Conservation (phyloP, 139 green algal species). For the Yamagishiella unicocca region DNA sequence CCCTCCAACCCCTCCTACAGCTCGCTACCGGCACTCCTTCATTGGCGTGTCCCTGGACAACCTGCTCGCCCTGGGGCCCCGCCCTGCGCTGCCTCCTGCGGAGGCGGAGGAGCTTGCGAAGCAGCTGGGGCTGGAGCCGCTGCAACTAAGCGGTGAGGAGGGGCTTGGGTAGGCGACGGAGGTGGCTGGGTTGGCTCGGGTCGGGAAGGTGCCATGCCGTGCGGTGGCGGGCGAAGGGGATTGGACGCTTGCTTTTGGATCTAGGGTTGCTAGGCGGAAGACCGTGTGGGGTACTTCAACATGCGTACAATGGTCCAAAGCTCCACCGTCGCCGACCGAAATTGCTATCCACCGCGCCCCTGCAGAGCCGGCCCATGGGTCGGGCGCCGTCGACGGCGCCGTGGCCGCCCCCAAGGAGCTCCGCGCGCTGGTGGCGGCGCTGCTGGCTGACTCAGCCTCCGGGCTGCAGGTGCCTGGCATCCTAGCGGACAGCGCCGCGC, state of each 20-base stretch:
- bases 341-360: no score
- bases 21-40: slow-evolving; percentile 33
- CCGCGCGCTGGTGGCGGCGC: background rate
- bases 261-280: no score
- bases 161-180: no score
- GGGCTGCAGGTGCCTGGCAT: slow-evolving; percentile 18
- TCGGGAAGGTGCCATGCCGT: no score
- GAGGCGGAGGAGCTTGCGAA: background rate
- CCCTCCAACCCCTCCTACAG: background rate
- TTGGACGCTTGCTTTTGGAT: no score
- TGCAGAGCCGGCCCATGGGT: no score
- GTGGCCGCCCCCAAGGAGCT: slow-evolving; percentile 1
- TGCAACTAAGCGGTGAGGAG: background rate
- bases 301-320: no score
- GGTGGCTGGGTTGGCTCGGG: no score
- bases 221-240: no score
- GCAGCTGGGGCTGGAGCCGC: slow-evolving; percentile 14
- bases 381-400: background rate
- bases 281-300: no score
- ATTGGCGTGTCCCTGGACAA: slow-evolving; percentile 8
- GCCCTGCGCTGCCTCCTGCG: background rate
- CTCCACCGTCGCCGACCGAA: no score
- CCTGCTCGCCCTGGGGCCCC: background rate
- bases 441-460: background rate
- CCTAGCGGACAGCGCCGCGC: background rate